Evolutionary conservation across 2,329 filamentous ascomycete genomes (phyloP), one percentile per base, ranked within the genome.

Genomic region (Neonectria ditissima): DNA sequence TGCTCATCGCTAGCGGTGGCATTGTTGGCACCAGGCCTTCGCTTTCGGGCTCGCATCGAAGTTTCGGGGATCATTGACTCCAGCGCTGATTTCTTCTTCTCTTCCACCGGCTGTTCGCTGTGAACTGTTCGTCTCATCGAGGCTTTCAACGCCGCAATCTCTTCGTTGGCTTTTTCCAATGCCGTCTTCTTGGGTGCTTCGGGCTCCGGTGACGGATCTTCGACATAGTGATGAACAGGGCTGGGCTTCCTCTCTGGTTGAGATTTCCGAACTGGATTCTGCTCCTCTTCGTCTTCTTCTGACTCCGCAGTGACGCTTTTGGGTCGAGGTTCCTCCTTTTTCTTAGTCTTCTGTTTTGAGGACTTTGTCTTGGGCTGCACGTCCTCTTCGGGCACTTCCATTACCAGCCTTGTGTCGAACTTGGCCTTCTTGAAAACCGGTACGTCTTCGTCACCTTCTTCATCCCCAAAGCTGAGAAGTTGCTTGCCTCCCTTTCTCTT

Each of bases 81-180:
- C 5, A 95, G 76, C 0, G 89, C 85, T 2, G 90, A 90, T 72
- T 90, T 91, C 73, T 87, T 87, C 67, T 86, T 86, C 67, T 89
- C 84, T 63, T 83, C 81, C 28, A 84, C 82, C 1, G 83, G 80
- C 18, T 68, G 82, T 39, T 76, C 83, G 1, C 78, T 74, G 55
- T 85, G 79, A 26, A 86, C 80, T 22, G 84, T 91, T 34, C 92
- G 86, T 74, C 89, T 91, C 90, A 96, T 93, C 1, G 91, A 94
- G 9, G 91, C 91, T 77, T 94, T 95, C 4, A 96, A 81, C 1
- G 90, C 90, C 5, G 91, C 91, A 57, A 95, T 93, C 73, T 96
- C 91, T 39, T 92, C 91, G 69, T 94, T 94, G 3, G 91, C 92
- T 68, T 83, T 83, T 66, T 93, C 89, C 10, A 94, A 79, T 1